Base-by-base conservation (phyloP, 176 grass and related monocot genomes). In the Areca catechu region DNA sequence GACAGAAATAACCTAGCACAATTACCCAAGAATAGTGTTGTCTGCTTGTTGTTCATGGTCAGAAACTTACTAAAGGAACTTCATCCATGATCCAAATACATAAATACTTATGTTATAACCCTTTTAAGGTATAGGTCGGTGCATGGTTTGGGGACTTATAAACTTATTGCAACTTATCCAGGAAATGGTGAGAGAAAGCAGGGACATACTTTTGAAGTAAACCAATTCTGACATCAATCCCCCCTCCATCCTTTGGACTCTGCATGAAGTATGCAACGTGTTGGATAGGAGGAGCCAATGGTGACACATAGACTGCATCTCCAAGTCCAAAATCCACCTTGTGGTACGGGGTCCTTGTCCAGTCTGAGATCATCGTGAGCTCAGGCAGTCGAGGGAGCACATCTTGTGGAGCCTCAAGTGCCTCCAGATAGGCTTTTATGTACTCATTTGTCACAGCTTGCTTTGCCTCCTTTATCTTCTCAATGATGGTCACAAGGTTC, bases 181-280 rank as follows among this genome's bases (percentile, higher is more conserved):
- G 56, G 68, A 70, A 70, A 19, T 60, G 29, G 37, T 28, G 54
- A 15, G 30, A 23, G 43, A 70, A 70, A 50, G 54, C 43, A 20
- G 34, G 28, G 16, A 70, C 54, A 59, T 51, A 21, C 56, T 59
- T 49, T 22, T 27, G 21, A 21, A 22, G 68, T 37, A 70, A 25
- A 23, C 68, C 68, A 70, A 70, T 70, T 37, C 54, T 70, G 15
- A 70, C 54, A 22, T 70, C 68, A 15, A 70, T 56, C 37, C 53
- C 54, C 23, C 68, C 68, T 16, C 20, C 43, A 10, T 70, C 55
- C 15, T 6, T 16, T 12, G 68, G 68, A 16, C 37, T 70, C 68
- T 70, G 68, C 68, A 70, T 50, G 68, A 70, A 70, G 68, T 50
- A 70, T 1, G 56, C 68, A 21, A 59, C 56, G 16, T 70, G 68